Base-by-base conservation (phyloP, 257 asterid genomes). In the Verbascum thapsus region DNA sequence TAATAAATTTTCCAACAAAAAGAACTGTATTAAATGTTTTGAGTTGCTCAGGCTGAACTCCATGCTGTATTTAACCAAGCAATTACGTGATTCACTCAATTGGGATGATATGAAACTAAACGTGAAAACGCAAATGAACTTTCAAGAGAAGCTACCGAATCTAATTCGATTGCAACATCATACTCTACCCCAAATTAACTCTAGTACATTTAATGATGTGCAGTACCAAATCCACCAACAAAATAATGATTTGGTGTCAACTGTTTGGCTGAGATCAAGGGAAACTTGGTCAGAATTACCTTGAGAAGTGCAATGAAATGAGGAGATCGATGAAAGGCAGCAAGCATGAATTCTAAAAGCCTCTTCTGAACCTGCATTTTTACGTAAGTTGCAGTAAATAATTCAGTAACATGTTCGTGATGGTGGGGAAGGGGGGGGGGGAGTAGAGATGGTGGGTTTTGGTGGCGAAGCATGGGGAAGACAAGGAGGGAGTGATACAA, bases 341-440 rank as follows among this genome's bases (percentile, higher is more conserved):
- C 76, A 65, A 91, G 96, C 84, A 91, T 61, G 83, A 91, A 89
- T 74, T 91, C 96, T 52, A 88, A 50, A 73, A 91, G 87, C 86
- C 90, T 78, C 81, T 81, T 88, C 58, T 91, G 96, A 45, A 88
- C 86, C 97, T 90, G 82, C 61, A 74, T 48, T 47, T 45, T 34
- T 18, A 51, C 59, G 66, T 22, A 19, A 55, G 60, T 39, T 56
- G 67, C 60, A 62, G 58, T 50, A 53, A 58, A 58, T 34, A 44
- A 64, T 63, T 45, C 61, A 72, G 23, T 41, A 50, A 60, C 32
- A 5, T 5, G 3, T 26, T 3, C n/a, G n/a, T n/a, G n/a, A 23
- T 41, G 32, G 10, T 42, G 69, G 10, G 32, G 1, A 1, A 2
- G 43, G 18, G 8, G 1, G 23, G 53, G 32, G 20, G 45, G 48